phyloP scores from a whole-genome alignment of 2,329 filamentous ascomycete species.

The Remersonia thermophila region DNA sequence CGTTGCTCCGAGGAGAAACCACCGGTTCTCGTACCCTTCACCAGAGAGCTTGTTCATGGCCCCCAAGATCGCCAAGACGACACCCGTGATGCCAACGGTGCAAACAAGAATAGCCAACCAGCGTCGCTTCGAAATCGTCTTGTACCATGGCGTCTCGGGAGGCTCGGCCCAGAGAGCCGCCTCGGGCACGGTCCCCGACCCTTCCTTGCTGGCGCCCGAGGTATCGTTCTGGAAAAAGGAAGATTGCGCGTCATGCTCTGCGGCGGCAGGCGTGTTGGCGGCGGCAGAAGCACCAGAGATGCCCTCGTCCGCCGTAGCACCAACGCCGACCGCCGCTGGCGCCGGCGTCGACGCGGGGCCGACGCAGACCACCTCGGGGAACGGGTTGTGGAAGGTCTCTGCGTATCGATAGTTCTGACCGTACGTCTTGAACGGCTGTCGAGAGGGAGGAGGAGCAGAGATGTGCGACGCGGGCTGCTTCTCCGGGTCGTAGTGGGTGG shows the following conservation, averaged over 20 bases:
- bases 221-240: conserved; percentile 2
- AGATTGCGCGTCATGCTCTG: conserved; percentile 1
- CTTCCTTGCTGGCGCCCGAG: conserved; percentile 10
- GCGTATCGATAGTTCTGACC: conserved; percentile 10
- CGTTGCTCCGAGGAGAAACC: too few species aligned
- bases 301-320: conserved; percentile 2
- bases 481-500: conserved; percentile 3
- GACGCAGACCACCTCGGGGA: conserved; percentile 8
- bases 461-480: conserved; percentile 5
- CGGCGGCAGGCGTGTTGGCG: not conserved
- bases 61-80: conserved; percentile 16
- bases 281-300: too few species aligned
- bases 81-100: conserved; percentile 11
- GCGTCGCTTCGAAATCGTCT: conserved; percentile 6
- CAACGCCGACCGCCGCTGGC: conserved; percentile 1
- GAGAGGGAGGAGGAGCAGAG: not conserved
- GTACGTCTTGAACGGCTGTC: conserved; percentile 4
- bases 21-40: conserved; percentile 7
- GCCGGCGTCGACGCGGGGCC: not conserved
- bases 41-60: conserved; percentile 11
- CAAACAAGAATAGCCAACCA: conserved; percentile 11
- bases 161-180: conserved; percentile 12
- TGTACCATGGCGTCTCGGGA: conserved; percentile 13
- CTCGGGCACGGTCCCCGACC: not conserved
- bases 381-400: conserved; percentile 11